Conservation (phyloP, 805 yeast species). For the Starmerella scarabaei region DNA sequence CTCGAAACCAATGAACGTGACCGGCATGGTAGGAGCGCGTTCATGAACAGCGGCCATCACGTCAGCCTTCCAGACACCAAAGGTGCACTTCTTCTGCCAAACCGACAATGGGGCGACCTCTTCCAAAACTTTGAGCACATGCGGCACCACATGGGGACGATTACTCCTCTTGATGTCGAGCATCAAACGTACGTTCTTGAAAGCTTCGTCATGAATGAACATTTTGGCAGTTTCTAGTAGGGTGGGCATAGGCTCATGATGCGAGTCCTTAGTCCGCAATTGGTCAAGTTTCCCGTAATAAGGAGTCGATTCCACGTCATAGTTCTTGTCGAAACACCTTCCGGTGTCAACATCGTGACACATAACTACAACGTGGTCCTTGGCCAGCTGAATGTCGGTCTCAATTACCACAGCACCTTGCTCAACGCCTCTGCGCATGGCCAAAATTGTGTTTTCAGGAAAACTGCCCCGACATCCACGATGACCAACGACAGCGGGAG, state of each 20-base stretch:
- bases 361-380: conserved; percentile 41
- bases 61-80: conserved; percentile 43
- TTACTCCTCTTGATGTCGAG: conserved; percentile 41
- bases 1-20: conserved; percentile 30
- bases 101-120: conserved; percentile 30
- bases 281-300: conserved; percentile 30
- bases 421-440: conserved; percentile 37
- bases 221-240: conserved; percentile 32
- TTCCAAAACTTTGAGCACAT: conserved; percentile 30
- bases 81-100: conserved; percentile 36
- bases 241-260: conserved; percentile 32
- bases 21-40: conserved; percentile 28
- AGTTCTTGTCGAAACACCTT: conserved; percentile 35
- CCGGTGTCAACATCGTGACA: conserved; percentile 42
- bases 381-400: conserved; percentile 43
- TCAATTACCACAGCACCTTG: conserved; percentile 38
- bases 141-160: conserved; percentile 32
- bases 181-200: conserved; percentile 30
- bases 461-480: conserved; percentile 29
- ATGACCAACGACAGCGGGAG: conserved; percentile 26
- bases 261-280: conserved; percentile 28
- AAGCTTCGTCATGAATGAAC: conserved; percentile 27
- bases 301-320: conserved; percentile 30
- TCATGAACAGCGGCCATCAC: conserved; percentile 34
- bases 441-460: conserved; percentile 37